Evolutionary conservation across 2,329 filamentous ascomycete genomes (phyloP).

Genomic region (Ophiostoma australiae): DNA sequence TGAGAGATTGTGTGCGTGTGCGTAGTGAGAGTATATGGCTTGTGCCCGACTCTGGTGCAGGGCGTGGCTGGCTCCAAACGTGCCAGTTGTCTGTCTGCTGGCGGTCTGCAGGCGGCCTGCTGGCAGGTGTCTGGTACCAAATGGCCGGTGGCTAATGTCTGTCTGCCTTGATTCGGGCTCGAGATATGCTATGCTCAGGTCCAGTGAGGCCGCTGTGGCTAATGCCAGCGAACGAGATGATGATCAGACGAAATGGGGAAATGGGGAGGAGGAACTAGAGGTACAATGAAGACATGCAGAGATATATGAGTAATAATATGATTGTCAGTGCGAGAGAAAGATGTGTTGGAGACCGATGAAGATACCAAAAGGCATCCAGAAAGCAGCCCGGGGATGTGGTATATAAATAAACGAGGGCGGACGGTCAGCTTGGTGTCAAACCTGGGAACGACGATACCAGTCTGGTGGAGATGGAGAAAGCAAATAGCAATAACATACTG

Average conservation of each 20-base stretch:
- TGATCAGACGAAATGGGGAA: not conserved
- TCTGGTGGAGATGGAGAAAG: not conserved
- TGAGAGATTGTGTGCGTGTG: not conserved
- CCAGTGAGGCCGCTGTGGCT: not conserved
- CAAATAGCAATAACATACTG: not conserved
- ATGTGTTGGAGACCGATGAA: not conserved
- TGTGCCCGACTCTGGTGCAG: not conserved
- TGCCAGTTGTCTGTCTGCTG: conserved; percentile 3
- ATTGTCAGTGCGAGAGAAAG: not conserved
- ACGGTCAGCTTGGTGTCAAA: not conserved
- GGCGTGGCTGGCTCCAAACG: not conserved
- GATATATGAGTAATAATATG: not conserved
- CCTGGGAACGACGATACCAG: not conserved
- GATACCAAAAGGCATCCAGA: not conserved
- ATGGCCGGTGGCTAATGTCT: not conserved
- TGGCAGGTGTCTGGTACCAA: not conserved
- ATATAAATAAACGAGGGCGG: not conserved
- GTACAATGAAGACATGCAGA: not conserved
- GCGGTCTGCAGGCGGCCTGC: not conserved
- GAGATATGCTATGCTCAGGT: not conserved
- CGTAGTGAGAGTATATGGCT: not conserved
- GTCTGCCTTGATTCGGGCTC: not conserved
- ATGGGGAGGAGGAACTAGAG: not conserved
- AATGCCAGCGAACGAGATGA: not conserved
- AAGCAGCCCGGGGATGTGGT: not conserved